A percentile compares a stretch with the other conserved stretches of the same genome.
These are phyloP conservation scores for Fraxinus platypoda DNA, from an alignment of 305 asterid species.

Conservation along the genomic window DNA sequence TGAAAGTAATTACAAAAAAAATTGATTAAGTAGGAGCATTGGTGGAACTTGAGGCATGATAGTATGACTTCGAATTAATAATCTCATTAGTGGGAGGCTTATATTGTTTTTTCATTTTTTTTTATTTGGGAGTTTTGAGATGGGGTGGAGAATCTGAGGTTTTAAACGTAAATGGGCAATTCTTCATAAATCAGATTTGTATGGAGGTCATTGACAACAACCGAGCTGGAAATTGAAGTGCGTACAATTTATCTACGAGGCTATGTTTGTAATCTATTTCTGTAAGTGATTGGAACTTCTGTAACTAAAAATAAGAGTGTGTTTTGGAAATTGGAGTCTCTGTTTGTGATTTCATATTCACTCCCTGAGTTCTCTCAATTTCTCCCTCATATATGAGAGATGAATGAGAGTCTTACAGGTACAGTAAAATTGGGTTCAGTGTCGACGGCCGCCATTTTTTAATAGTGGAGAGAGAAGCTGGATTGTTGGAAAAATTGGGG, in stretches of 20 bases:
- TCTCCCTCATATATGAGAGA: no score
- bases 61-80: background rate
- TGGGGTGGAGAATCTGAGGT: background rate
- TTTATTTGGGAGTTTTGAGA: background rate
- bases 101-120: no score
- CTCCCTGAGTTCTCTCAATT: no score
- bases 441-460: no score
- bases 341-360: no score
- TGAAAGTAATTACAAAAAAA: background rate
- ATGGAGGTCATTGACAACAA: background rate
- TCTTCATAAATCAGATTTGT: background rate
- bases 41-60: slow-evolving; percentile 6
- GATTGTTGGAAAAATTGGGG: no score
- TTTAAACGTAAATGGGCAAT: background rate
- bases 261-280: background rate
- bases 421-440: no score
- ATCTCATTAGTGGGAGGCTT: background rate
- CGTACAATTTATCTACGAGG: background rate
- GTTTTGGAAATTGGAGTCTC: no score
- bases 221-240: background rate
- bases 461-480: no score
- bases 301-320: no score
- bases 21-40: background rate
- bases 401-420: no score
- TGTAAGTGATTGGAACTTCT: no score